These are phyloP conservation scores for Aspergillus clavatus DNA, from an alignment of 2,329 filamentous ascomycete genomes.

Conservation along the genomic window DNA sequence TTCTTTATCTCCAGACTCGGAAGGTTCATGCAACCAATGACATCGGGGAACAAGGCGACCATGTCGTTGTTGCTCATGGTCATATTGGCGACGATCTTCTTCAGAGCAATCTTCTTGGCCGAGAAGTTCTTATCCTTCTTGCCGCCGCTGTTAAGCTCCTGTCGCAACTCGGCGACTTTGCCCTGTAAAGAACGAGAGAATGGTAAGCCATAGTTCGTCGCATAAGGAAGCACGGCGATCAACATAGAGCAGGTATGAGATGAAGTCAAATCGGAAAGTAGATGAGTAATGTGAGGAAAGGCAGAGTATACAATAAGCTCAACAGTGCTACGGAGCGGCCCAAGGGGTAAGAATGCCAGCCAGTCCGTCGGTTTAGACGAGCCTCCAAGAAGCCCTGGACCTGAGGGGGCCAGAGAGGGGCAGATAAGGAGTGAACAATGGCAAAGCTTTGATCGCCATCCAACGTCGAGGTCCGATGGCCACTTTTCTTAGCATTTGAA, in stretches of 20 bases:
- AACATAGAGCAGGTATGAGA: conserved; percentile 22
- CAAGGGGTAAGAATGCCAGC: background rate
- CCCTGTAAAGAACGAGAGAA: conserved; percentile 60
- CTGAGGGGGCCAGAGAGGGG: conserved; percentile 11
- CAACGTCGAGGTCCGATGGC: conserved; percentile 6
- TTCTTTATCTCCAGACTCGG: conserved; percentile 98
- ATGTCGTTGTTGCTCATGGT: conserved; percentile 99
- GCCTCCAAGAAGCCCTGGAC: conserved; percentile 6
- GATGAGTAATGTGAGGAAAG: background rate
- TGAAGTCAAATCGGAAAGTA: conserved; percentile 3
- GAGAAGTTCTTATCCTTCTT: conserved; percentile 98
- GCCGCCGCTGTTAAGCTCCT: conserved; percentile 85
- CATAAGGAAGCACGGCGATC: conserved; percentile 25
- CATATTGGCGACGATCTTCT: conserved; percentile 99
- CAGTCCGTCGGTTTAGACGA: background rate
- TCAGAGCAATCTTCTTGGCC: conserved; percentile 93
- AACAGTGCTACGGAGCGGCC: background rate
- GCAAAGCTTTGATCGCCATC: conserved; percentile 2
- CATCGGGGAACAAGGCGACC: conserved; percentile 92
- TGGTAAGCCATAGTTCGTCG: conserved; percentile 27
- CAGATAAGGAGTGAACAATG: conserved; percentile 3
- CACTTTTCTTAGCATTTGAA: conserved; percentile 30
- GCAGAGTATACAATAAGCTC: background rate
- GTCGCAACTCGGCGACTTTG: conserved; percentile 95
- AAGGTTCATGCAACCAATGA: conserved; percentile 92